Evolutionary conservation across 2,329 filamentous ascomycete genomes (phyloP).

Genomic region (Ceratocystiopsis sp.): DNA sequence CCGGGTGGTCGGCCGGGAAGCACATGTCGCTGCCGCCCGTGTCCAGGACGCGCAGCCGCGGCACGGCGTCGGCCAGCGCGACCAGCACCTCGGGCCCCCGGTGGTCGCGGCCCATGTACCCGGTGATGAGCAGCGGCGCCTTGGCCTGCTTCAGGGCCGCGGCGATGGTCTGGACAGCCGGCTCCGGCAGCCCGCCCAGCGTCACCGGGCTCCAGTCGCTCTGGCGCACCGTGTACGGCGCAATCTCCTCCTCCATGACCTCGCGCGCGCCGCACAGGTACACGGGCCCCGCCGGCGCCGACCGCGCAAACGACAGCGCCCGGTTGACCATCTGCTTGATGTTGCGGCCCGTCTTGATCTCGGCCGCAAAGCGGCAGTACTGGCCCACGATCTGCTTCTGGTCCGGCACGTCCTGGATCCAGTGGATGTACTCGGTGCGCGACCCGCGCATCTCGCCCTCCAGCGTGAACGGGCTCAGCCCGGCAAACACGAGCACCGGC

Average conservation of each 20-base stretch:
- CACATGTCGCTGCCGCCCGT: slow-evolving; percentile 68
- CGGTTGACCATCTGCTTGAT: slow-evolving; percentile 82
- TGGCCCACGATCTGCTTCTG: slow-evolving; percentile 44
- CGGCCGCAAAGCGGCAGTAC: slow-evolving; percentile 69
- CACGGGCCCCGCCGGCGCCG: slow-evolving; percentile 61
- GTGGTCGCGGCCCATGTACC: slow-evolving; percentile 55
- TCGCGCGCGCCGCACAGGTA: slow-evolving; percentile 67
- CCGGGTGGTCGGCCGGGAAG: slow-evolving; percentile 54
- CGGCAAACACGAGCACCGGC: slow-evolving; percentile 36
- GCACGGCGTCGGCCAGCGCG: slow-evolving; percentile 48
- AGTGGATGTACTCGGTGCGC: slow-evolving; percentile 26
- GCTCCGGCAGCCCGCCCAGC: slow-evolving; percentile 38
- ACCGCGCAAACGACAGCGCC: slow-evolving; percentile 64
- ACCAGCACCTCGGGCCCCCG: slow-evolving; percentile 43
- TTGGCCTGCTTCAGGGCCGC: slow-evolving; percentile 45
- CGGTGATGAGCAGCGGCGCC: slow-evolving; percentile 52
- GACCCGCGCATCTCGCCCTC: slow-evolving; percentile 24
- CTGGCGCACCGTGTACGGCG: slow-evolving; percentile 52
- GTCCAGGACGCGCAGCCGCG: slow-evolving; percentile 54
- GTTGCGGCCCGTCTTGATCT: slow-evolving; percentile 71
- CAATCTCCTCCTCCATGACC: slow-evolving; percentile 71
- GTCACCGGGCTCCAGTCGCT: slow-evolving; percentile 53
- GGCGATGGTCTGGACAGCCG: slow-evolving; percentile 41
- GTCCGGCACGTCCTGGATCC: slow-evolving; percentile 19
- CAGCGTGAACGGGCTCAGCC: slow-evolving; percentile 24